Evolutionary conservation across 768 basidiomycete genomes (phyloP).

Genomic region (Pleurotus citrinopileatus): DNA sequence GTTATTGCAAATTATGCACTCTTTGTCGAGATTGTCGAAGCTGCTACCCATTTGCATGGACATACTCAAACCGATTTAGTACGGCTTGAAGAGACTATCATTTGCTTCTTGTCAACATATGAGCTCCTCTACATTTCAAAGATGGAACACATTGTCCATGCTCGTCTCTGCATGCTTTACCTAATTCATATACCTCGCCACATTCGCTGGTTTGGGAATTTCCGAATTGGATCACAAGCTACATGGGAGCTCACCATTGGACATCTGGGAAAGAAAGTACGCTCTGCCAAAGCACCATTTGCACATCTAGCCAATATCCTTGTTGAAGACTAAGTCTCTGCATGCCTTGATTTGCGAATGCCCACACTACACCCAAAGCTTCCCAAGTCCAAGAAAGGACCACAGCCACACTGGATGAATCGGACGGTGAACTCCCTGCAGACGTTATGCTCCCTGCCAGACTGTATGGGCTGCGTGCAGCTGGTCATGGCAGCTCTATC

Average conservation of each 20-base stretch:
- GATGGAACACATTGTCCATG: conserved; percentile 20
- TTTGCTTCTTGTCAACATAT: conserved; percentile 22
- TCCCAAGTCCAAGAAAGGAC: background rate
- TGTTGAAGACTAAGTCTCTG: conserved; percentile 20
- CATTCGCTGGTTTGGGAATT: conserved; percentile 32
- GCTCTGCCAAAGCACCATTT: conserved; percentile 28
- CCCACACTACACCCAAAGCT: conserved; percentile 11
- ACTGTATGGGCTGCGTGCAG: too few species aligned
- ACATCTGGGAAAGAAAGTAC: conserved; percentile 24
- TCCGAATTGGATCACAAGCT: conserved; percentile 30
- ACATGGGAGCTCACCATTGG: conserved; percentile 26
- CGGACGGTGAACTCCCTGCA: too few species aligned
- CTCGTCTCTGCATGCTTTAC: conserved; percentile 29
- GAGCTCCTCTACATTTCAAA: conserved; percentile 24
- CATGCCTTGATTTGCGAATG: conserved; percentile 20
- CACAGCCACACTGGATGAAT: too few species aligned
- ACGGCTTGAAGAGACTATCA: conserved; percentile 19
- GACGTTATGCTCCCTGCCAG: too few species aligned
- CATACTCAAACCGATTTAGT: conserved; percentile 17
- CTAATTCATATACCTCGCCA: conserved; percentile 31
- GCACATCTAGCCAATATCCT: conserved; percentile 26
- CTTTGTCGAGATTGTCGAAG: conserved; percentile 24
- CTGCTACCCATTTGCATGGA: conserved; percentile 23
- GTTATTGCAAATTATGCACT: conserved; percentile 25
- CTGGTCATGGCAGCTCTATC: too few species aligned